Evolutionary conservation across 1,284 basidiomycete genomes (phyloP).

Genomic region (Tausonia pullulans): DNA sequence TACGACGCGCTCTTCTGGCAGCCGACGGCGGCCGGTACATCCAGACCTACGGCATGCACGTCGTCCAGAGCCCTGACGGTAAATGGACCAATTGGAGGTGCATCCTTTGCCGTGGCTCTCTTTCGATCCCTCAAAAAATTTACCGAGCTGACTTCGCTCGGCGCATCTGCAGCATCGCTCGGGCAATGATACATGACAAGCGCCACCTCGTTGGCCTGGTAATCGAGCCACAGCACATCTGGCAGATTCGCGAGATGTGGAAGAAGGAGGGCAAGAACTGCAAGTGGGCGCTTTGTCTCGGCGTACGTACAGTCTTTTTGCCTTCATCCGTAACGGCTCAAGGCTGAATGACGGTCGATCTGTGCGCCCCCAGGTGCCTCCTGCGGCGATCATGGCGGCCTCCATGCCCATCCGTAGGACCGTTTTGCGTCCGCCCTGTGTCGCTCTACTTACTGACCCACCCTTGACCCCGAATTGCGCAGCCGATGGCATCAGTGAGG

Average conservation of each 20-base stretch:
- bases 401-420: conserved; percentile 13
- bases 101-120: background rate
- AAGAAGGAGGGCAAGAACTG: conserved; percentile 11
- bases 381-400: conserved; percentile 16
- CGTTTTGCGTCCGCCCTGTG: background rate
- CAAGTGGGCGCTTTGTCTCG: conserved; percentile 16
- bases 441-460: background rate
- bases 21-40: conserved; percentile 17
- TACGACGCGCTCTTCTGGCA: background rate
- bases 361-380: conserved; percentile 5
- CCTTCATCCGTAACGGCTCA: background rate
- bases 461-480: background rate
- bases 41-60: conserved; percentile 19
- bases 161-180: conserved; percentile 6
- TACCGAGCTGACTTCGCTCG: background rate
- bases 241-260: conserved; percentile 18
- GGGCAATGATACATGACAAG: conserved; percentile 19
- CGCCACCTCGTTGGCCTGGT: conserved; percentile 16
- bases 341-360: background rate
- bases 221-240: conserved; percentile 18
- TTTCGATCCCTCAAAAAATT: background rate
- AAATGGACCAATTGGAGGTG: conserved; percentile 19
- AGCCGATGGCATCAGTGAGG: conserved; percentile 16
- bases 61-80: conserved; percentile 15
- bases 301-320: background rate